A percentile compares a stretch with the other conserved stretches of the same genome.
phyloP scores from a whole-genome alignment of 1,139 yeast genomes.

The Nakaseomyces delphensis region DNA sequence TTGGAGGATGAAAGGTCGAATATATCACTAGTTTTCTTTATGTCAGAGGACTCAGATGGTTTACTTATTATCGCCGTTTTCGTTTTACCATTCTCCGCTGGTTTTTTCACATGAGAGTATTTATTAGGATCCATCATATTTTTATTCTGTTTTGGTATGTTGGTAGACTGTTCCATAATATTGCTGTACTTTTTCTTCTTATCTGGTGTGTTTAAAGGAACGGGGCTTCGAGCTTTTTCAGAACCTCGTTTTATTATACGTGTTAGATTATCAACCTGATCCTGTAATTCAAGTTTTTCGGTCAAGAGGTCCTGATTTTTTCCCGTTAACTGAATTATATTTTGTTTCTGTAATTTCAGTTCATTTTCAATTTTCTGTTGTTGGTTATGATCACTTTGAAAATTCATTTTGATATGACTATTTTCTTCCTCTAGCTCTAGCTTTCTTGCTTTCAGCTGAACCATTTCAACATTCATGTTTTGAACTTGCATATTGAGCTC shows the following conservation, averaged over 20 bases:
- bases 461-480: slow-evolving; percentile 26
- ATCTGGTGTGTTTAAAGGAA: not conserved
- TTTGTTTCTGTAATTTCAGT: slow-evolving; percentile 18
- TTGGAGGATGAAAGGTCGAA: not conserved
- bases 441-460: slow-evolving; percentile 29
- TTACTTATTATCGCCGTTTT: not conserved
- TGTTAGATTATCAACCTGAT: slow-evolving; percentile 15
- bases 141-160: not conserved
- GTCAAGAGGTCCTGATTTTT: slow-evolving; percentile 21
- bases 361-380: slow-evolving; percentile 19
- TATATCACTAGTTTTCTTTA: not conserved
- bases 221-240: slow-evolving; percentile 6
- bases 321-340: slow-evolving; percentile 16
- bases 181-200: too few relatives aligned
- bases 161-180: too few relatives aligned
- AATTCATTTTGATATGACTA: slow-evolving; percentile 16
- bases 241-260: slow-evolving; percentile 7
- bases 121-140: too few relatives aligned
- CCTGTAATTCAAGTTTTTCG: slow-evolving; percentile 26
- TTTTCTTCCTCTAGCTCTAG: slow-evolving; percentile 29
- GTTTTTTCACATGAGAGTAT: not conserved
- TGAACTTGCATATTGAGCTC: slow-evolving; percentile 25
- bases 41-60: not conserved
- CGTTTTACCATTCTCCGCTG: not conserved
- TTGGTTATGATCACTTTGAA: slow-evolving; percentile 16